Base-by-base conservation (phyloP, 2,329 filamentous ascomycete genomes). In the Diaporthe destruens region DNA sequence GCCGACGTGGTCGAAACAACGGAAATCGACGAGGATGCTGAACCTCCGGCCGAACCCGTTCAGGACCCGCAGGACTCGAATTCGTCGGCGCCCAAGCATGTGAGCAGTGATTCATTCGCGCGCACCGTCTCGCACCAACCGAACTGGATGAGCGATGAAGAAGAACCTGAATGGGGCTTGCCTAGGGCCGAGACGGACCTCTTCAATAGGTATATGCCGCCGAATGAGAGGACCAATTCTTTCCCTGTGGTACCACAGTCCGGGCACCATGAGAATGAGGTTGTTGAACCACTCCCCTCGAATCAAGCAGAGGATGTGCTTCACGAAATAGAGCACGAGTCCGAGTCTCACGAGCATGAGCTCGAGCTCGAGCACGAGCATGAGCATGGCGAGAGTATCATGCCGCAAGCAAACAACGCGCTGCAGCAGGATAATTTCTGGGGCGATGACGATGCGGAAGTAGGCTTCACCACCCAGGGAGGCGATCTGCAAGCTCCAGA, bases 111-210 rank as follows among this genome's bases (percentile, higher is more conserved):
- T 78, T 92, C 90, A 0, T 92, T 92, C 80, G 85, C 89, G 14
- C 87, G 90, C 47, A 92, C 90, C 2, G 89, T 91, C 16, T 88
- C 90, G 14, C 87, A 91, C 72, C 89, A 91, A 69, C 82, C 91
- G 32, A 90, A 84, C 78, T 91, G 89, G 81, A 85, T 84, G 71
- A 86, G 86, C 55, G 88, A 89, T 51, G 89, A 87, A 70, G 89
- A 87, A 71, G 89, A 90, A 29, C 78, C 81, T n/a, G 89, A 91
- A 74, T 91, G 87, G 87, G 87, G 81, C 65, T 77, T 89, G 1
- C 82, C 85, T 16, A 85, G 85, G 70, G 83, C 85, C 39, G 85
- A 88, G 68, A 86, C 86, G 1, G 88, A 92, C 71, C 87, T 87
- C 3, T 91, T 90, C 80, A 61, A 70, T 25, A 87, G 87, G 73